Percentiles rank a stretch among this genome's conserved stretches.
phyloP scores from a whole-genome alignment of 352 stramenopile genomes.

The Phytophthora lateralis region DNA sequence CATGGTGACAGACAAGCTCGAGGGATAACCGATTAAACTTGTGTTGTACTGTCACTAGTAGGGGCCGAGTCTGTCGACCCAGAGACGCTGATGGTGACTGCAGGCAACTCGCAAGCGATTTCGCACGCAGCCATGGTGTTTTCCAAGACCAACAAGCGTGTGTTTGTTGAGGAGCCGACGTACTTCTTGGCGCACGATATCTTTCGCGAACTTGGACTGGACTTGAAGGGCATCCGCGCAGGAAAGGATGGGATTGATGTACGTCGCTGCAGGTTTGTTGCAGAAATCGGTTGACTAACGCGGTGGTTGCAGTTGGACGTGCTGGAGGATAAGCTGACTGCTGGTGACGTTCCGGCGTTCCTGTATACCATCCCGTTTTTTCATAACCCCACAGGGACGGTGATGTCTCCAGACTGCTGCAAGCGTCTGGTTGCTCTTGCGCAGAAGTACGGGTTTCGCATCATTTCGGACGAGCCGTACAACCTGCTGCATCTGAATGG shows the following conservation, averaged over 20 bases:
- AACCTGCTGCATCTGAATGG: slow-evolving; percentile 88
- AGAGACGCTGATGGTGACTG: slow-evolving; percentile 85
- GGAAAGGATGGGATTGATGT: slow-evolving; percentile 78
- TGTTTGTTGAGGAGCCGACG: slow-evolving; percentile 92
- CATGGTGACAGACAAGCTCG: slow-evolving; percentile 5
- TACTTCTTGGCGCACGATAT: slow-evolving; percentile 94
- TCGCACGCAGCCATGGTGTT: slow-evolving; percentile 84
- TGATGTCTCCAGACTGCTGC: slow-evolving; percentile 73
- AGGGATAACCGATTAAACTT: slow-evolving; percentile 2
- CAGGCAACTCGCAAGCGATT: slow-evolving; percentile 92
- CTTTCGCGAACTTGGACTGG: slow-evolving; percentile 89
- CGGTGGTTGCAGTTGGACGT: slow-evolving; percentile 49
- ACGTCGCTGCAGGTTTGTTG: slow-evolving; percentile 16
- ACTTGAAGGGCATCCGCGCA: slow-evolving; percentile 78
- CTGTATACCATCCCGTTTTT: slow-evolving; percentile 94
- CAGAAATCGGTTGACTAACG: neutral
- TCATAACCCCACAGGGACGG: slow-evolving; percentile 92
- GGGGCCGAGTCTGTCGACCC: slow-evolving; percentile 36
- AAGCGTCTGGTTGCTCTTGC: slow-evolving; percentile 81
- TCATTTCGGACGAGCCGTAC: slow-evolving; percentile 95
- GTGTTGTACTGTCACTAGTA: neutral
- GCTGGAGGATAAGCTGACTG: slow-evolving; percentile 69
- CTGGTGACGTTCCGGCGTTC: slow-evolving; percentile 80
- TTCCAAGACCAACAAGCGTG: slow-evolving; percentile 77
- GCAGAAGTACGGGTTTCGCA: slow-evolving; percentile 76